A percentile compares a stretch with the other conserved stretches of the same genome.
phyloP scores from a whole-genome alignment of 2,329 filamentous ascomycete genomes.

The Cladosporium sp. region DNA sequence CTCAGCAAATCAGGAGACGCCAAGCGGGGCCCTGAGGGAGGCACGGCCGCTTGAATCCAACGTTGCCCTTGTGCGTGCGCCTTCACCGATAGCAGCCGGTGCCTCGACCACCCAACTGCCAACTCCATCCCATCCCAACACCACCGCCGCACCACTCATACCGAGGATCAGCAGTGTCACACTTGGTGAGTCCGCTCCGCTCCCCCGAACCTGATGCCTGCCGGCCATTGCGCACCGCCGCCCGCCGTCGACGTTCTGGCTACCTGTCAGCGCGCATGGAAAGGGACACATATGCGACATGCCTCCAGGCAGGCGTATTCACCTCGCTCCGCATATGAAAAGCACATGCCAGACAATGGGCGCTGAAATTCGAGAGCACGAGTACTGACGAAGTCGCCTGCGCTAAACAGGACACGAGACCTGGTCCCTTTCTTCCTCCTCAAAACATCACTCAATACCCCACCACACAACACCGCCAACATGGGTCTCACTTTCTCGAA shows the following conservation, averaged over 20 bases:
- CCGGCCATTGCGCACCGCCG: background rate
- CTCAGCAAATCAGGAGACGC: background rate
- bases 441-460: conserved; percentile 5
- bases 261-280: conserved; percentile 1
- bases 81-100: conserved; percentile 1
- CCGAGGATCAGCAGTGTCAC: conserved; percentile 5
- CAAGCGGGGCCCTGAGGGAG: background rate
- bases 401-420: conserved; percentile 7
- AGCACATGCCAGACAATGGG: background rate
- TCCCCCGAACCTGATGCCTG: background rate
- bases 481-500: conserved; percentile 95
- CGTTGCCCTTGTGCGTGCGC: background rate
- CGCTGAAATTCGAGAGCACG: background rate
- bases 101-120: conserved; percentile 6
- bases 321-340: background rate
- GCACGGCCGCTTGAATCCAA: background rate
- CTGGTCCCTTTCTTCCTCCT: conserved; percentile 7
- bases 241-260: background rate
- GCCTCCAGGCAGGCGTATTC: conserved; percentile 11
- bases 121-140: conserved; percentile 5
- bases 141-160: background rate
- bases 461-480: conserved; percentile 46
- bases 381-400: conserved; percentile 2
- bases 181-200: conserved; percentile 1
- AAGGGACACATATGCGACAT: conserved; percentile 13